phyloP scores from a whole-genome alignment of 208 protist genomes.

The Trichomonas vaginalis region DNA sequence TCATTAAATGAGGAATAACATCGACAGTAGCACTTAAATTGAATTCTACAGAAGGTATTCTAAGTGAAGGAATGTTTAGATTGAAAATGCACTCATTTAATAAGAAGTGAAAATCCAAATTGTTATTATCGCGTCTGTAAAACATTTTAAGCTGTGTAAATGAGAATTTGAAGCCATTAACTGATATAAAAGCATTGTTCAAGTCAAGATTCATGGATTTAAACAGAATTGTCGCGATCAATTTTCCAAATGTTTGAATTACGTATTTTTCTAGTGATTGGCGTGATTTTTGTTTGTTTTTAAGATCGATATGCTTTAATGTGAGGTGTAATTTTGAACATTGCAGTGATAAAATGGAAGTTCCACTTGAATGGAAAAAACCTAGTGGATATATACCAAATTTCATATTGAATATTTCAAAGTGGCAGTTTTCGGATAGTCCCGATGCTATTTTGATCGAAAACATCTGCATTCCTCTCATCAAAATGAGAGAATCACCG shows the following conservation, averaged over 20 bases:
- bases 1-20: background rate
- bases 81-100: background rate
- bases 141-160: background rate
- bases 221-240: background rate
- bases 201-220: background rate
- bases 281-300: background rate
- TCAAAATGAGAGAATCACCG: background rate
- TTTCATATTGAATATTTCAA: background rate
- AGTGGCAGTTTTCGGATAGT: background rate
- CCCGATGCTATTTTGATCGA: background rate
- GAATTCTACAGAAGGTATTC: background rate
- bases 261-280: background rate
- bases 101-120: background rate
- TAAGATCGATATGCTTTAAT: background rate
- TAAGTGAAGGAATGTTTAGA: background rate
- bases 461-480: background rate
- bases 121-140: background rate
- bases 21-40: background rate
- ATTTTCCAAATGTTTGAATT: background rate
- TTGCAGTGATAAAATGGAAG: background rate
- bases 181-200: background rate
- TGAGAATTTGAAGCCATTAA: background rate
- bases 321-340: background rate
- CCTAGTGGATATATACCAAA: background rate
- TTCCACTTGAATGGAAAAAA: background rate